Percentiles rank a stretch among this genome's conserved stretches.
Evolutionary conservation across 2,329 filamentous ascomycete genomes (phyloP).

Genomic region (Phialemoniopsis sp.): DNA sequence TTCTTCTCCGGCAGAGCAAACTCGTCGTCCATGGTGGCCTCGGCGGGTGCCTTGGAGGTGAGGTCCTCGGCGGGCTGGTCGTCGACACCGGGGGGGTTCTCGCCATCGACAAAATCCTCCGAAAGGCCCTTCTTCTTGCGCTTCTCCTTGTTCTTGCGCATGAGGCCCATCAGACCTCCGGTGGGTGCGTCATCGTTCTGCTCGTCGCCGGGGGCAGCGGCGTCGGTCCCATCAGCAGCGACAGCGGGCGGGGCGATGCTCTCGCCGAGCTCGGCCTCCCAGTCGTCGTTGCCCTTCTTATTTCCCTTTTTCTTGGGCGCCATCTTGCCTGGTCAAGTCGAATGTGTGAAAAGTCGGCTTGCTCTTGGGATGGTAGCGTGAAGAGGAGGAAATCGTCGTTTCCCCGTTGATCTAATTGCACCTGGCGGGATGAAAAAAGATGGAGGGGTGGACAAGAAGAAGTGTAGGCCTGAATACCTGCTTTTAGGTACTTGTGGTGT

Average conservation of each 20-base stretch:
- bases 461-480: neutral
- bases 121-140: conserved; percentile 82
- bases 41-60: conserved; percentile 67
- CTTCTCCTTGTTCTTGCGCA: conserved; percentile 80
- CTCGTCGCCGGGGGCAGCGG: conserved; percentile 41
- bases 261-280: conserved; percentile 91
- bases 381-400: conserved; percentile 7
- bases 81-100: conserved; percentile 44
- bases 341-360: neutral
- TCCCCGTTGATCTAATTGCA: neutral
- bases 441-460: neutral
- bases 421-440: too few species aligned
- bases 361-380: neutral
- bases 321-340: conserved; percentile 51
- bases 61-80: conserved; percentile 41
- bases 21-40: conserved; percentile 80
- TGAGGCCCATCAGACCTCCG: conserved; percentile 72
- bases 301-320: conserved; percentile 89
- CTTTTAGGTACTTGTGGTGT: too few species aligned
- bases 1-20: conserved; percentile 79
- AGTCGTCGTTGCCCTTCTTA: conserved; percentile 84
- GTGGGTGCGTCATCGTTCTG: conserved; percentile 52
- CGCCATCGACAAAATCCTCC: conserved; percentile 71
- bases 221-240: conserved; percentile 37
- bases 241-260: conserved; percentile 58